These are phyloP conservation scores for Endocarpon pusillum DNA, from an alignment of 495 filamentous ascomycete species.

Conservation along the genomic window DNA sequence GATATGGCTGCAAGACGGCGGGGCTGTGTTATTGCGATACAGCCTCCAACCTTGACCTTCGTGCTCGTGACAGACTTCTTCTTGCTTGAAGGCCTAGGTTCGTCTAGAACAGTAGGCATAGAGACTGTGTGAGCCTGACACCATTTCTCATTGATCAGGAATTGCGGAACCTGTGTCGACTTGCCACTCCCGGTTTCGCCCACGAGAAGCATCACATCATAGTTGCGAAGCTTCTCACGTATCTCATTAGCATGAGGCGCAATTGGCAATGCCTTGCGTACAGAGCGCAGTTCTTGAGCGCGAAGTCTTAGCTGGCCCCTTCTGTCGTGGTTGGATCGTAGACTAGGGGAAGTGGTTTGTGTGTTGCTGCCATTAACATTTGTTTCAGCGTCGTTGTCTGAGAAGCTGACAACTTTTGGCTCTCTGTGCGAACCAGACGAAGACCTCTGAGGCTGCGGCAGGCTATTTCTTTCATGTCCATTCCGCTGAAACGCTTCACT, in stretches of 20 bases:
- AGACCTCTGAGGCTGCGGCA: too few relatives aligned
- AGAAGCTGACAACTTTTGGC: too few relatives aligned
- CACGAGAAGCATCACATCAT: conserved; percentile 68
- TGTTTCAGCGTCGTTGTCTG: too few relatives aligned
- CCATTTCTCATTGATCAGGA: conserved; percentile 65
- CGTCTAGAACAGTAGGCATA: too few relatives aligned
- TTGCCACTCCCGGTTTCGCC: conserved; percentile 96
- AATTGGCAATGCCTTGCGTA: conserved; percentile 57
- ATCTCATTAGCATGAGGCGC: conserved; percentile 59
- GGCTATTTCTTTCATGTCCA: too few relatives aligned
- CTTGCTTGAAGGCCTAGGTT: too few relatives aligned
- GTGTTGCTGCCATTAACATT: conserved; percentile 8
- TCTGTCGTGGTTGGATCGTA: neutral
- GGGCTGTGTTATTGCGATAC: conserved; percentile 91
- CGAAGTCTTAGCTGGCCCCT: conserved; percentile 21
- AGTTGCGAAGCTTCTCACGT: conserved; percentile 39
- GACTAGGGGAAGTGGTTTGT: conserved; percentile 22
- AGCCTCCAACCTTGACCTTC: conserved; percentile 50
- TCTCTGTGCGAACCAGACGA: too few relatives aligned
- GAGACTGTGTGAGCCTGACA: conserved; percentile 41
- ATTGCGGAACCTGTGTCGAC: conserved; percentile 91
- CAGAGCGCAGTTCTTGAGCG: conserved; percentile 30
- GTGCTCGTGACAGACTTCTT: conserved; percentile 22
- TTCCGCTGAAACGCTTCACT: too few relatives aligned
- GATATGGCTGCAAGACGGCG: conserved; percentile 89